These are phyloP conservation scores for Pulveroboletus sp. DNA, from an alignment of 768 basidiomycete genomes.

Conservation along the genomic window DNA sequence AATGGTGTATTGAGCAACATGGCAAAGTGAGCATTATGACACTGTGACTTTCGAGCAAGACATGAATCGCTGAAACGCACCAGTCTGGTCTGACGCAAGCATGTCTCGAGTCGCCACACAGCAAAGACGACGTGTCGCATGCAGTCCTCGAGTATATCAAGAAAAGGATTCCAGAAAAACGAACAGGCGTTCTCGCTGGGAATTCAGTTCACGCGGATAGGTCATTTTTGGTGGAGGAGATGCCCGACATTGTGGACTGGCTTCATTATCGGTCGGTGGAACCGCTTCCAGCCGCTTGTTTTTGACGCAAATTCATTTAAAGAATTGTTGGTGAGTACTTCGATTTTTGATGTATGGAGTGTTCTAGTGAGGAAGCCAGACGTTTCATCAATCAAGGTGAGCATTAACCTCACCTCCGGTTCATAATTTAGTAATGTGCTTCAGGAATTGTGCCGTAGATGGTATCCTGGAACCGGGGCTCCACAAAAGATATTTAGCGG, in stretches of 20 bases:
- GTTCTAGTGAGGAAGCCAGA: slow-evolving; percentile 41
- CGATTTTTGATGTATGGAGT: no score
- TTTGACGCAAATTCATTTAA: not conserved
- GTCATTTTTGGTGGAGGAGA: slow-evolving; percentile 66
- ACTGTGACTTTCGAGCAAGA: not conserved
- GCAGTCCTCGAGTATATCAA: slow-evolving; percentile 76
- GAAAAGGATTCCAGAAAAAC: slow-evolving; percentile 72
- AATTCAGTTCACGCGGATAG: slow-evolving; percentile 85
- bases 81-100: slow-evolving; percentile 82
- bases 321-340: slow-evolving; percentile 68
- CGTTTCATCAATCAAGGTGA: slow-evolving; percentile 80
- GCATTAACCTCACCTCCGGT: not conserved
- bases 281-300: not conserved
- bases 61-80: not conserved
- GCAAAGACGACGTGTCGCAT: slow-evolving; percentile 55
- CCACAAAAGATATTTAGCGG: slow-evolving; percentile 33
- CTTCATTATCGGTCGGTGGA: slow-evolving; percentile 69
- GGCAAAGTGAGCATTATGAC: slow-evolving; percentile 48
- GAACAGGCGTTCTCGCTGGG: slow-evolving; percentile 74
- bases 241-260: slow-evolving; percentile 80
- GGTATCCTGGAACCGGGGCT: slow-evolving; percentile 48
- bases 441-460: slow-evolving; percentile 72
- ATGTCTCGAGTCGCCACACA: slow-evolving; percentile 70
- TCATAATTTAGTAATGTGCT: not conserved
- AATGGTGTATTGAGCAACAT: slow-evolving; percentile 87